A percentile compares a stretch with the other conserved stretches of the same genome.
Conservation (phyloP, 768 basidiomycete genomes). For the Xerocomellus dryophilus region DNA sequence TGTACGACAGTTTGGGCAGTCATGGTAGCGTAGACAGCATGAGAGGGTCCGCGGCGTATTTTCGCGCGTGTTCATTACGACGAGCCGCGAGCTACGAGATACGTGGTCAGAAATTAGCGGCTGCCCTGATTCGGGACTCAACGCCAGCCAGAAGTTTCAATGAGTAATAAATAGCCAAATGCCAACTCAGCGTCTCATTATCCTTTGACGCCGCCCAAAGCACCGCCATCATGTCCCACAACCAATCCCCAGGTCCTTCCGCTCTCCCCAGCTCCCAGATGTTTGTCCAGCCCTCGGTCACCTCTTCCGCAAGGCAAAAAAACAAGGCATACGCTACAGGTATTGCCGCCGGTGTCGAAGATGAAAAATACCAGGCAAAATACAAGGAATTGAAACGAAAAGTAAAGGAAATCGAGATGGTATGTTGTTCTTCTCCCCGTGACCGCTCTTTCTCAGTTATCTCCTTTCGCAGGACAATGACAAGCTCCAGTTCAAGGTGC, state of each 20-base stretch:
- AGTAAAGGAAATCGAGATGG: conserved; percentile 82
- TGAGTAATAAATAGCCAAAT: conserved; percentile 30
- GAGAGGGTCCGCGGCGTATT: not conserved
- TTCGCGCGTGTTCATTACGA: not conserved
- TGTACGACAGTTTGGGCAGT: not conserved
- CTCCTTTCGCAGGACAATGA: conserved; percentile 69
- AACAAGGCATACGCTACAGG: conserved; percentile 50
- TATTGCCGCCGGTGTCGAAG: conserved; percentile 77
- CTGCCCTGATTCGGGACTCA: conserved; percentile 24
- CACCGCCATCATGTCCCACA: conserved; percentile 64
- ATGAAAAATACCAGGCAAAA: conserved; percentile 83
- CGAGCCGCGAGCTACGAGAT: conserved; percentile 9
- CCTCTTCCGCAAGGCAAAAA: conserved; percentile 45
- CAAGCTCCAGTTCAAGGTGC: conserved; percentile 77
- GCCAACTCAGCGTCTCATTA: conserved; percentile 30
- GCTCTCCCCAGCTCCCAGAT: conserved; percentile 40
- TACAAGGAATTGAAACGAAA: conserved; percentile 87
- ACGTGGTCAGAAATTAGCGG: conserved; percentile 10
- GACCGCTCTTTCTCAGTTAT: conserved; percentile 2
- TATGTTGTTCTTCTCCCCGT: conserved; percentile 36
- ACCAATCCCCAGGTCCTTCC: conserved; percentile 53
- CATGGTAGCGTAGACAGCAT: not conserved
- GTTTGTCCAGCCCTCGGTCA: conserved; percentile 30
- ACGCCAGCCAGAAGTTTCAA: conserved; percentile 26
- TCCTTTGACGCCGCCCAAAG: conserved; percentile 33